Conservation (phyloP, 495 filamentous ascomycete species). For the Podospora anserina region DNA sequence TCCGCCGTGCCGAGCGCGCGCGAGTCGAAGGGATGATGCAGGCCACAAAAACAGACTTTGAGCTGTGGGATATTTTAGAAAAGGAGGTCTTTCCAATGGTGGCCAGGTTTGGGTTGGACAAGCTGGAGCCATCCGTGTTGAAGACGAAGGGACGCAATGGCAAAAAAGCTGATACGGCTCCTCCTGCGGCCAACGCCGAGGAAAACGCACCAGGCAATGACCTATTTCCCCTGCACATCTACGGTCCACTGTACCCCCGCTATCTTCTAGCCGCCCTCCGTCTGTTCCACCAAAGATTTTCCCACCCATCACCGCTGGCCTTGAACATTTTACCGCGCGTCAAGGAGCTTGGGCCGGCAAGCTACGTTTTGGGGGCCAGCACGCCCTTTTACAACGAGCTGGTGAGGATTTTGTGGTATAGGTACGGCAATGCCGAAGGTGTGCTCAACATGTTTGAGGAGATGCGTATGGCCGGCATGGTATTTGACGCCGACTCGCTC, state of each 20-base stretch:
- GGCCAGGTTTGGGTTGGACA: slow-evolving; percentile 36
- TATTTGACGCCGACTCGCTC: slow-evolving; percentile 56
- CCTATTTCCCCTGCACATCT: slow-evolving; percentile 49
- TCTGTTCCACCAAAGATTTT: slow-evolving; percentile 59
- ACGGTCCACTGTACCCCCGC: slow-evolving; percentile 64
- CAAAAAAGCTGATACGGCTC: slow-evolving; percentile 17
- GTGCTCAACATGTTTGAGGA: slow-evolving; percentile 65
- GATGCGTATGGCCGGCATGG: slow-evolving; percentile 71
- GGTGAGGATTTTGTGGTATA: slow-evolving; percentile 60
- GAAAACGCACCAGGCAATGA: slow-evolving; percentile 1
- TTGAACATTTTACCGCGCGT: slow-evolving; percentile 64
- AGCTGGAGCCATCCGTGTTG: neutral
- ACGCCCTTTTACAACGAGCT: slow-evolving; percentile 74
- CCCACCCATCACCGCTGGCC: slow-evolving; percentile 55
- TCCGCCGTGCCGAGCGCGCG: slow-evolving; percentile 37
- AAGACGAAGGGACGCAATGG: neutral
- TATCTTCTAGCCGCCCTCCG: slow-evolving; percentile 62
- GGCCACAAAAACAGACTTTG: slow-evolving; percentile 56
- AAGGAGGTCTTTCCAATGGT: slow-evolving; percentile 65
- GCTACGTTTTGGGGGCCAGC: slow-evolving; percentile 69
- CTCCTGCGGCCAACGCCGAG: neutral
- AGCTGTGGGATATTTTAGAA: slow-evolving; percentile 70
- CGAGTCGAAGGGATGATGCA: slow-evolving; percentile 50
- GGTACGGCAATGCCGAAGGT: slow-evolving; percentile 57
- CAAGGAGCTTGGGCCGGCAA: slow-evolving; percentile 65